Evolutionary conservation across 768 basidiomycete genomes (phyloP).

Genomic region (Naganishia onofrii): DNA sequence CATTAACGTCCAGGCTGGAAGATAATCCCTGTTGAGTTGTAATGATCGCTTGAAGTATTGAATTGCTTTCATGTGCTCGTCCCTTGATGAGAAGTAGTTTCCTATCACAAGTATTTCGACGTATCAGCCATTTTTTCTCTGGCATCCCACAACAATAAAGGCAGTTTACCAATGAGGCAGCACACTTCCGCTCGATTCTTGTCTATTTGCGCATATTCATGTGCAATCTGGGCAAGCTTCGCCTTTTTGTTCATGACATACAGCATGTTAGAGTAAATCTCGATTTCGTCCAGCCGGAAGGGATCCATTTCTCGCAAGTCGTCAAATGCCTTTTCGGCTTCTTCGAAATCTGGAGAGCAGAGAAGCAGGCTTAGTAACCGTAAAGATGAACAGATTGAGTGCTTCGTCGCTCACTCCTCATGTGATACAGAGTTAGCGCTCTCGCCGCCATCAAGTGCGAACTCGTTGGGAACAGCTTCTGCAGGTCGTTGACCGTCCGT

Average conservation of each 20-base stretch:
- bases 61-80: slow-evolving; percentile 92
- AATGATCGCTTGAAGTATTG: slow-evolving; percentile 91
- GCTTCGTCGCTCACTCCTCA: slow-evolving; percentile 65
- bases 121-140: not conserved
- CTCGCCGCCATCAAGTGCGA: slow-evolving; percentile 81
- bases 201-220: slow-evolving; percentile 82
- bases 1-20: slow-evolving; percentile 98
- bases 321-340: slow-evolving; percentile 81
- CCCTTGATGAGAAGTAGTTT: slow-evolving; percentile 92
- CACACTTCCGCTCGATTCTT: slow-evolving; percentile 94
- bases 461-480: slow-evolving; percentile 76
- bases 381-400: not conserved
- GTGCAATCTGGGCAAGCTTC: slow-evolving; percentile 85
- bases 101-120: slow-evolving; percentile 58
- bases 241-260: slow-evolving; percentile 88
- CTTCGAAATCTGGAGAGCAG: slow-evolving; percentile 68
- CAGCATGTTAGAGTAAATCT: slow-evolving; percentile 92
- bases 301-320: slow-evolving; percentile 76
- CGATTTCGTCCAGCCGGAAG: slow-evolving; percentile 87
- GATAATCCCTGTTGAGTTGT: slow-evolving; percentile 88
- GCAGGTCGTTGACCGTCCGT: slow-evolving; percentile 72
- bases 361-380: not conserved
- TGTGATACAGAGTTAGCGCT: slow-evolving; percentile 82
- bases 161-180: slow-evolving; percentile 78
- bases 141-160: not conserved